Evolutionary conservation across 768 basidiomycete genomes (phyloP).

Genomic region (Suillus fuscotomentosus): DNA sequence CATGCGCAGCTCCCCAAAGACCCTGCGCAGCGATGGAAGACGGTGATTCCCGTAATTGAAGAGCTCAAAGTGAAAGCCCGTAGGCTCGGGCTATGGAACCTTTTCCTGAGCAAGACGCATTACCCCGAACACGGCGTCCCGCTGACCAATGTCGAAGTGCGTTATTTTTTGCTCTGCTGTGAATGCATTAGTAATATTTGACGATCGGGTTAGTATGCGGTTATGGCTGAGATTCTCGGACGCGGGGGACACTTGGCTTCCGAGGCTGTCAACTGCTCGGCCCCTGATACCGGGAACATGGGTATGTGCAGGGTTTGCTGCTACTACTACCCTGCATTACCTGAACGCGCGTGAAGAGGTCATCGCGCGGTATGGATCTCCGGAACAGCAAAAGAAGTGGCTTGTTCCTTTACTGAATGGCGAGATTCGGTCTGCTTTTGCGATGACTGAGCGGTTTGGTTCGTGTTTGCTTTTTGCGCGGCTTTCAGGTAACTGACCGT

Average conservation of each 20-base stretch:
- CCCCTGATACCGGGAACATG: constrained; percentile 99
- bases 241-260: constrained; percentile 80
- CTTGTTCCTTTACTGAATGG: constrained; percentile 85
- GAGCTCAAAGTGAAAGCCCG: constrained; percentile 88
- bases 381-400: constrained; percentile 90
- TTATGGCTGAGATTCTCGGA: constrained; percentile 96
- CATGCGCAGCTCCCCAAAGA: constrained; percentile 81
- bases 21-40: constrained; percentile 77
- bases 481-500: constrained; percentile 11
- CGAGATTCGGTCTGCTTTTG: constrained; percentile 90
- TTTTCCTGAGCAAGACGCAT: constrained; percentile 93
- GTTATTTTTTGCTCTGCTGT: constrained; percentile 12
- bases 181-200: background rate
- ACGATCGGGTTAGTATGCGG: constrained; percentile 66
- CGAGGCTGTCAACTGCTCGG: constrained; percentile 89
- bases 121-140: constrained; percentile 88
- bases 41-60: constrained; percentile 74
- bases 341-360: constrained; percentile 64
- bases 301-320: constrained; percentile 46
- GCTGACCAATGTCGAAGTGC: constrained; percentile 90
- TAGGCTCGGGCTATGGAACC: constrained; percentile 91
- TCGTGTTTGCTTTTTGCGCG: constrained; percentile 17
- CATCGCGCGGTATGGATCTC: constrained; percentile 89
- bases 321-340: background rate
- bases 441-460: constrained; percentile 97